phyloP scores from a whole-genome alignment of 2,329 filamentous ascomycete genomes.

The Pestalotiopsis sp. region DNA sequence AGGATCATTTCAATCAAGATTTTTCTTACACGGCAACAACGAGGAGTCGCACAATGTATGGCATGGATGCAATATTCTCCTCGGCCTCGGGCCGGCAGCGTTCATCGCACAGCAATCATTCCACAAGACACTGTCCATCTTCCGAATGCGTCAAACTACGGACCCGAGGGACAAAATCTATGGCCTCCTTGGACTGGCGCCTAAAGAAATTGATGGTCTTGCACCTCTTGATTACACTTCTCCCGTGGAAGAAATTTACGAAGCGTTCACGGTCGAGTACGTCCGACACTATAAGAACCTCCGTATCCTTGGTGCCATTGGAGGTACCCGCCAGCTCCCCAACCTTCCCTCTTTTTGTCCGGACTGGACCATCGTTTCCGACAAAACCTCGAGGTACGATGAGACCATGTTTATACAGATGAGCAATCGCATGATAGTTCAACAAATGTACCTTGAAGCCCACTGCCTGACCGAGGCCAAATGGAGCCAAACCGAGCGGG shows the following conservation, averaged over 20 bases:
- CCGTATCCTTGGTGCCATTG: neutral
- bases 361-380: neutral
- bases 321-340: neutral
- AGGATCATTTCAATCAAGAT: neutral
- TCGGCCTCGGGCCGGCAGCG: too few relatives aligned
- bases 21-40: neutral
- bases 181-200: neutral
- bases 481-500: neutral
- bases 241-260: neutral
- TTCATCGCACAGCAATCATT: too few relatives aligned
- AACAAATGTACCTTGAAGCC: neutral
- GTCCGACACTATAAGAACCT: neutral
- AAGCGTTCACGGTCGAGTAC: neutral
- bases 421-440: neutral
- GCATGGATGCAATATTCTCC: neutral
- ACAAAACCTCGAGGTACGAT: neutral
- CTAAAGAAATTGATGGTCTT: neutral
- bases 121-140: neutral
- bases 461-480: neutral
- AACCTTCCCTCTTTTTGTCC: conserved; percentile 1
- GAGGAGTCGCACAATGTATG: neutral
- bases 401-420: neutral
- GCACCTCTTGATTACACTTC: neutral
- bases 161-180: neutral
- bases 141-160: neutral